Percentiles rank a stretch among this genome's conserved stretches.
Evolutionary conservation across 257 asterid species (phyloP).

Genomic region (Solanum sitiens): DNA sequence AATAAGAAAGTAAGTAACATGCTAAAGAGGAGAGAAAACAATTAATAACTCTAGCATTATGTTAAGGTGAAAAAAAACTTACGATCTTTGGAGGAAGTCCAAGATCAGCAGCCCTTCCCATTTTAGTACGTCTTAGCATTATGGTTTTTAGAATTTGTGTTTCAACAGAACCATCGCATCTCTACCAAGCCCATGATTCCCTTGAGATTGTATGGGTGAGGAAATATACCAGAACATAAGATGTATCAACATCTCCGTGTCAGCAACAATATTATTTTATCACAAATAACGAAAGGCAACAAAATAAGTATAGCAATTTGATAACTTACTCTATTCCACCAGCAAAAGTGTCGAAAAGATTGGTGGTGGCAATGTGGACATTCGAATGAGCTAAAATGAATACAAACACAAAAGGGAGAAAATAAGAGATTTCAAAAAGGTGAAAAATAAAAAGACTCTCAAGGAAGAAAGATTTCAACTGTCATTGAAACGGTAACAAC

Average conservation of each 20-base stretch:
- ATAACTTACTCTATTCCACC: constrained; percentile 89
- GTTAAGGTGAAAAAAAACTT: constrained; percentile 12
- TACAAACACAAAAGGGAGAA: not conserved
- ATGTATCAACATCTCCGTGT: not conserved
- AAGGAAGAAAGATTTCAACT: not conserved
- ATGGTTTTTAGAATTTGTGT: constrained; percentile 64
- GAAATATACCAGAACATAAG: constrained; percentile 46
- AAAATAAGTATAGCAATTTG: not conserved
- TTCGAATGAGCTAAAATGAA: not conserved
- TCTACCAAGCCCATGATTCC: constrained; percentile 34
- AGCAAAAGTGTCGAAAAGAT: constrained; percentile 80
- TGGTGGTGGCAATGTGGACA: constrained; percentile 32
- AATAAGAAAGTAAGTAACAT: no score
- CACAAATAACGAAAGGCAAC: not conserved
- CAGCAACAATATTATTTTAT: not conserved
- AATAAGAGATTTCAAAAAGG: not conserved
- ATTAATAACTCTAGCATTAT: not conserved
- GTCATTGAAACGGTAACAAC: not conserved
- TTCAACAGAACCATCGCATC: constrained; percentile 78
- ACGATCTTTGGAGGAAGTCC: constrained; percentile 87
- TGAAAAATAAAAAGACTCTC: not conserved
- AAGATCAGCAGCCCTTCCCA: constrained; percentile 95
- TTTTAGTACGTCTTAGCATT: constrained; percentile 83
- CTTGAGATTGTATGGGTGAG: constrained; percentile 59
- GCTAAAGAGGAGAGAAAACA: not conserved